Conservation (phyloP, 2,329 filamentous ascomycete genomes). For the Diatrype stigma region DNA sequence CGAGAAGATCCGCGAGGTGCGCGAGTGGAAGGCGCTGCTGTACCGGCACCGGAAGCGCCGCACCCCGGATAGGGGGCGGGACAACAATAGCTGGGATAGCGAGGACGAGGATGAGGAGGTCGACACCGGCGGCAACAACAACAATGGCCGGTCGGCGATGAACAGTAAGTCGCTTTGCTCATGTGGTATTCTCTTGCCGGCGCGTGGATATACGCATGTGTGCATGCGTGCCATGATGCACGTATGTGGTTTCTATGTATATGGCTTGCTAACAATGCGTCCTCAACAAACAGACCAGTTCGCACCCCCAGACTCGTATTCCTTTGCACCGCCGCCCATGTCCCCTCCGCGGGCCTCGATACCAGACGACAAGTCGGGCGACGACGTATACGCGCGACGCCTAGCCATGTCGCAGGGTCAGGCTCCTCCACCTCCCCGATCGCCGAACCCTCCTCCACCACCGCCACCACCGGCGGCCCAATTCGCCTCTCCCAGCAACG, state of each 20-base stretch:
- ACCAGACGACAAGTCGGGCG: constrained; percentile 58
- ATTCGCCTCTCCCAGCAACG: constrained; percentile 15
- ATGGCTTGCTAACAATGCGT: constrained; percentile 10
- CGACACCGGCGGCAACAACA: constrained; percentile 13
- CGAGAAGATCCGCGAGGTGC: constrained; percentile 73
- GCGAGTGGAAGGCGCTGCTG: constrained; percentile 80
- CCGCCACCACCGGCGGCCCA: constrained; percentile 30
- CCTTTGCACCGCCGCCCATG: constrained; percentile 53
- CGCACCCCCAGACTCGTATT: constrained; percentile 54
- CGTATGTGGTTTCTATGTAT: too few species aligned
- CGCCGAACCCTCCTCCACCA: constrained; percentile 17
- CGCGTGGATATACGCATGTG: too few species aligned
- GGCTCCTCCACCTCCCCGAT: constrained; percentile 20
- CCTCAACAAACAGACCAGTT: constrained; percentile 45
- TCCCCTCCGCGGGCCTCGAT: constrained; percentile 42
- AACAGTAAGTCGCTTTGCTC: background rate
- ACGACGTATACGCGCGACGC: constrained; percentile 65
- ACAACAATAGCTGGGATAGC: constrained; percentile 23
- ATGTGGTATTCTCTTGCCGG: background rate
- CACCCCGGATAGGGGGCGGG: constrained; percentile 39
- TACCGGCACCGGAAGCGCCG: constrained; percentile 63
- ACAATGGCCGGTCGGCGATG: background rate
- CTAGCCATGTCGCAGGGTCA: constrained; percentile 50
- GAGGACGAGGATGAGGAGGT: constrained; percentile 28
- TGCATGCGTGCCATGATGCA: too few species aligned